Conservation (phyloP, 305 asterid species). For the Fraxinus floribunda region DNA sequence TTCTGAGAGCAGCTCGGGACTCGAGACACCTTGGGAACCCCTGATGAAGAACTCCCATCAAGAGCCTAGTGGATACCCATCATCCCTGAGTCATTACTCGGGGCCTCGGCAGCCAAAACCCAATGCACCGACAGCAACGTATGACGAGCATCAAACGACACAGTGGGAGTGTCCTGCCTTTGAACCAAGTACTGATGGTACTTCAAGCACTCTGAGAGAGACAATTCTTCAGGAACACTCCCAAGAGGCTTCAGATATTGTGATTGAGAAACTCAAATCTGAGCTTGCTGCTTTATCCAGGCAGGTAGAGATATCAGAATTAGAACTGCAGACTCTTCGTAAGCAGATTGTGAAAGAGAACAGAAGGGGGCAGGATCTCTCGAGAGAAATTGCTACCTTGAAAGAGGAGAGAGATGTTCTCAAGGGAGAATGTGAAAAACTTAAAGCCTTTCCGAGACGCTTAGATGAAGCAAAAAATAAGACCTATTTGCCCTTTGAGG, state of each 20-base stretch:
- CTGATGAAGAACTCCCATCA: conserved; percentile 41
- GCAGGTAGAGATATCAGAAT: conserved; percentile 80
- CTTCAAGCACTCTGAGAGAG: conserved; percentile 66
- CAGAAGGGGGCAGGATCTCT: conserved; percentile 76
- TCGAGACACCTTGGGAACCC: conserved; percentile 62
- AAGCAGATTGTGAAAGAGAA: conserved; percentile 93
- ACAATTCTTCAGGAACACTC: conserved; percentile 38
- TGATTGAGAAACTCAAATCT: conserved; percentile 66
- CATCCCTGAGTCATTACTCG: conserved; percentile 31
- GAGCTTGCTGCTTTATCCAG: conserved; percentile 69
- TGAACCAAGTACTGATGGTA: conserved; percentile 71
- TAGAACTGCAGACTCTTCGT: conserved; percentile 92
- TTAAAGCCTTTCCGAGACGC: conserved; percentile 39
- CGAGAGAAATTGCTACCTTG: conserved; percentile 56
- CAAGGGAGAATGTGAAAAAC: conserved; percentile 60
- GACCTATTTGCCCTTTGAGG: conserved; percentile 43
- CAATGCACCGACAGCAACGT: conserved; percentile 28
- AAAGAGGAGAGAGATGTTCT: conserved; percentile 77
- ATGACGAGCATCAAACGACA: conserved; percentile 43
- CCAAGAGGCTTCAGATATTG: conserved; percentile 47
- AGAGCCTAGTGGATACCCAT: conserved; percentile 29
- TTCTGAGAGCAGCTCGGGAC: conserved; percentile 80
- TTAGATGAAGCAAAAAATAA: conserved; percentile 39
- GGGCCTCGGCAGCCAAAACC: conserved; percentile 29
- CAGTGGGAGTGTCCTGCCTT: conserved; percentile 74